Evolutionary conservation across 495 filamentous ascomycete genomes (phyloP).

Genomic region (Aspergillus mulundensis): DNA sequence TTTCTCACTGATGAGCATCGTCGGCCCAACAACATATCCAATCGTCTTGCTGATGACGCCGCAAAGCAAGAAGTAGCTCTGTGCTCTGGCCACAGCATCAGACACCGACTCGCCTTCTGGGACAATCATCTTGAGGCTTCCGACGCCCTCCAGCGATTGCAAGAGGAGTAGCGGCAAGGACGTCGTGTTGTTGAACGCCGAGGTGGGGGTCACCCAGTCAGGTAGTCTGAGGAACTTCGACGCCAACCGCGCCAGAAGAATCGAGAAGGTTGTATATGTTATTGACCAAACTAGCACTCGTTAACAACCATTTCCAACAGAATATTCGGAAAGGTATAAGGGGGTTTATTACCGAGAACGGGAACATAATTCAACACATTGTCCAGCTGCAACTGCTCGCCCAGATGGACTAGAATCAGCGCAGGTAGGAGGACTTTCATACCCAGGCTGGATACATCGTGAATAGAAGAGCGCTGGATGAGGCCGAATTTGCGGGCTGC

Average conservation of each 20-base stretch:
- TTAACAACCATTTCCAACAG: neutral
- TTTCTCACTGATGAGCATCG: slow-evolving; percentile 31
- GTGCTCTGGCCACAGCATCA: slow-evolving; percentile 57
- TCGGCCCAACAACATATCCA: slow-evolving; percentile 63
- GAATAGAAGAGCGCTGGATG: slow-evolving; percentile 50
- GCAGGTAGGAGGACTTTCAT: slow-evolving; percentile 69
- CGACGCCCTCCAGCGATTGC: slow-evolving; percentile 59
- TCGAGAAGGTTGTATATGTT: slow-evolving; percentile 51
- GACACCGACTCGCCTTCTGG: slow-evolving; percentile 42
- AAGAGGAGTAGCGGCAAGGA: slow-evolving; percentile 66
- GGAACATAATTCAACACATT: slow-evolving; percentile 57
- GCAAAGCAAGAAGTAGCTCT: slow-evolving; percentile 66
- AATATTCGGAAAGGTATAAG: neutral
- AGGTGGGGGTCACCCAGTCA: slow-evolving; percentile 60
- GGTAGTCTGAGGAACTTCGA: slow-evolving; percentile 54
- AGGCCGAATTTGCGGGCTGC: slow-evolving; percentile 55
- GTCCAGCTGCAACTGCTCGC: slow-evolving; percentile 56
- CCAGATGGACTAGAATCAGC: slow-evolving; percentile 65
- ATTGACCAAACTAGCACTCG: slow-evolving; percentile 51
- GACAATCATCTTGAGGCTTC: slow-evolving; percentile 55
- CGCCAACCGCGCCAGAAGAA: slow-evolving; percentile 44
- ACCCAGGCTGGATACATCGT: slow-evolving; percentile 61
- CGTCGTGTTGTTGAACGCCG: slow-evolving; percentile 76
- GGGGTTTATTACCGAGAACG: slow-evolving; percentile 33
- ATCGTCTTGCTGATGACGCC: slow-evolving; percentile 59